phyloP scores from a whole-genome alignment of 345 rosid genomes.

The Tarenaya hassleriana region DNA sequence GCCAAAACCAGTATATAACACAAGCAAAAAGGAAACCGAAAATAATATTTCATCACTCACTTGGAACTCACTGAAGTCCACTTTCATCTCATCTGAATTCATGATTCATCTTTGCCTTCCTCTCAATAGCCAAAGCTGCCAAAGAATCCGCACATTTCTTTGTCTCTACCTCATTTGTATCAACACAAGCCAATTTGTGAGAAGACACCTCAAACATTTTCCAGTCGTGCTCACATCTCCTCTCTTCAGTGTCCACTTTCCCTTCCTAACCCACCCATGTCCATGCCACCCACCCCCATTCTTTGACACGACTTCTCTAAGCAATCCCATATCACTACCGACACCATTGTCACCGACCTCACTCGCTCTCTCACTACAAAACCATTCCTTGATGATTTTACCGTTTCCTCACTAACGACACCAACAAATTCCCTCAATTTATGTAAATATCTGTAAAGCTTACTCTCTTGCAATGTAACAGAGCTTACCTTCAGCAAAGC shows the following conservation, averaged over 20 bases:
- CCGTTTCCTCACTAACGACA: conserved; percentile 54
- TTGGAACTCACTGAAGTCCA: conserved; percentile 78
- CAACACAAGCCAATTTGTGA: conserved; percentile 61
- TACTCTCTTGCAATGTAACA: conserved; percentile 40
- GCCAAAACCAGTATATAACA: not conserved
- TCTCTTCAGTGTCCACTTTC: conserved; percentile 57
- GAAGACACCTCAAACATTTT: conserved; percentile 58
- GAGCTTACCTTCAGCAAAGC: conserved; percentile 68
- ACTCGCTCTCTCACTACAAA: conserved; percentile 31
- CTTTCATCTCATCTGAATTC: conserved; percentile 41
- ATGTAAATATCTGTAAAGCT: conserved; percentile 71
- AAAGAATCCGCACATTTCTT: conserved; percentile 56
- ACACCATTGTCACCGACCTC: conserved; percentile 22
- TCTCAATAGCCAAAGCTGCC: conserved; percentile 68
- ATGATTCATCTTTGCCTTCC: conserved; percentile 64
- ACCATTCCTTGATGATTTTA: conserved; percentile 55
- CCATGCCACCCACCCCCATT: conserved; percentile 98
- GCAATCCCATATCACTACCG: conserved; percentile 28
- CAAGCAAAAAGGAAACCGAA: not conserved
- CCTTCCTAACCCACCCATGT: conserved; percentile 79
- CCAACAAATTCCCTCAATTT: conserved; percentile 55
- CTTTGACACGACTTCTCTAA: conserved; percentile 40
- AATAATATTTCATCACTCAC: conserved; percentile 31
- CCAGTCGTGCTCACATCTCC: conserved; percentile 46
- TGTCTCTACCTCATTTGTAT: conserved; percentile 60